Evolutionary conservation across 345 rosid species (phyloP).

Genomic region (Acer campestre): DNA sequence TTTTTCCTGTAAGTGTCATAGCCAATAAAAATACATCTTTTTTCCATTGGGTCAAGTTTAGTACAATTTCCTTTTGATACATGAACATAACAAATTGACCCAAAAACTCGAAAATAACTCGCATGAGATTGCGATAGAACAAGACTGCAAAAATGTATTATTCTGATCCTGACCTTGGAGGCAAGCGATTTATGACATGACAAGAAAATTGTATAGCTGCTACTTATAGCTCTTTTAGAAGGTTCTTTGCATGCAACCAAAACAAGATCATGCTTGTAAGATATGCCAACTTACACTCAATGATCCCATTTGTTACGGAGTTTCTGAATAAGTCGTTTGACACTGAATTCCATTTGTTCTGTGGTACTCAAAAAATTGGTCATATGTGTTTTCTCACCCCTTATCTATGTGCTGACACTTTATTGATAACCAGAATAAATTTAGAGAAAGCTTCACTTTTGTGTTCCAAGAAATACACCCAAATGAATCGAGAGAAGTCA

Average conservation of each 20-base stretch:
- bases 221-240: conserved; percentile 3
- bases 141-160: not conserved
- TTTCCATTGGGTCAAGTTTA: conserved; percentile 19
- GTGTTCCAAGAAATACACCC: conserved; percentile 7
- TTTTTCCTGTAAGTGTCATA: conserved; percentile 26
- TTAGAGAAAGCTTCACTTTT: conserved; percentile 11
- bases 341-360: too few species aligned
- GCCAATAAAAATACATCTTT: conserved; percentile 19
- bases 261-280: not conserved
- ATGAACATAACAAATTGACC: conserved; percentile 21
- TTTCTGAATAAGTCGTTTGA: too few species aligned
- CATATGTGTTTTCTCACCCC: not conserved
- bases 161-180: conserved; percentile 1
- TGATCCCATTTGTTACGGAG: too few species aligned
- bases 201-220: conserved; percentile 11
- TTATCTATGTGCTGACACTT: not conserved
- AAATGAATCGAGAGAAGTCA: conserved; percentile 2
- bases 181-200: conserved; percentile 13
- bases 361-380: not conserved
- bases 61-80: not conserved
- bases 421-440: not conserved
- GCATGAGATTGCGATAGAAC: conserved; percentile 8
- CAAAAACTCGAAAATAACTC: conserved; percentile 17
- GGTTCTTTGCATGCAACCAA: conserved; percentile 11
- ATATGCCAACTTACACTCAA: too few species aligned